phyloP scores from a whole-genome alignment of 2,329 filamentous ascomycete species.

The Paracamarosporium sp. region DNA sequence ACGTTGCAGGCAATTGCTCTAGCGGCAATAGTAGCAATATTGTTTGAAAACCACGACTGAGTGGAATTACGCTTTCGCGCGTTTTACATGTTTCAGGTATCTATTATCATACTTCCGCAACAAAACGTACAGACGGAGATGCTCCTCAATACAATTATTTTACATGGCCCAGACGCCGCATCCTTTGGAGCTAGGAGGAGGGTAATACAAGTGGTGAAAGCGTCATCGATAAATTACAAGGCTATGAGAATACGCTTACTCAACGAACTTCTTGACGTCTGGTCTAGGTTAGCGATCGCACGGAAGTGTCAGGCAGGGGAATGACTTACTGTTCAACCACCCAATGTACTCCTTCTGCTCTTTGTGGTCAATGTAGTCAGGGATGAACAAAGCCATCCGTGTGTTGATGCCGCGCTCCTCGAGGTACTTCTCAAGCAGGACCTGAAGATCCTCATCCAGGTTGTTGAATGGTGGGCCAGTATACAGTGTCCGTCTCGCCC shows the following conservation, averaged over 20 bases:
- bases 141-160: constrained; percentile 20
- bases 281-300: constrained; percentile 24
- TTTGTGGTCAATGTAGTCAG: constrained; percentile 97
- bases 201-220: constrained; percentile 27
- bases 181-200: constrained; percentile 17
- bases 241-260: constrained; percentile 47
- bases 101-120: constrained; percentile 15
- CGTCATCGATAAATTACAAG: constrained; percentile 7
- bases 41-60: constrained; percentile 7
- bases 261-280: constrained; percentile 86
- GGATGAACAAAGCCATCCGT: constrained; percentile 85
- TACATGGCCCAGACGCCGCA: constrained; percentile 33
- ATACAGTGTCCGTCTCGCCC: constrained; percentile 79
- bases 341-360: constrained; percentile 96
- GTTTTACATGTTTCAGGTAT: constrained; percentile 16
- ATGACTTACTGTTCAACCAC: constrained; percentile 72
- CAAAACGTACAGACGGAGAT: constrained; percentile 9
- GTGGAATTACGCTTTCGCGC: constrained; percentile 30
- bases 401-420: constrained; percentile 93
- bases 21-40: background rate
- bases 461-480: constrained; percentile 91
- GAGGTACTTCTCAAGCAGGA: constrained; percentile 89
- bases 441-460: constrained; percentile 94
- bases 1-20: too few species aligned
- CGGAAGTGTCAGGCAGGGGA: background rate